Evolutionary conservation across 495 filamentous ascomycete genomes (phyloP).

Genomic region (Penicillium dipodomyicola): DNA sequence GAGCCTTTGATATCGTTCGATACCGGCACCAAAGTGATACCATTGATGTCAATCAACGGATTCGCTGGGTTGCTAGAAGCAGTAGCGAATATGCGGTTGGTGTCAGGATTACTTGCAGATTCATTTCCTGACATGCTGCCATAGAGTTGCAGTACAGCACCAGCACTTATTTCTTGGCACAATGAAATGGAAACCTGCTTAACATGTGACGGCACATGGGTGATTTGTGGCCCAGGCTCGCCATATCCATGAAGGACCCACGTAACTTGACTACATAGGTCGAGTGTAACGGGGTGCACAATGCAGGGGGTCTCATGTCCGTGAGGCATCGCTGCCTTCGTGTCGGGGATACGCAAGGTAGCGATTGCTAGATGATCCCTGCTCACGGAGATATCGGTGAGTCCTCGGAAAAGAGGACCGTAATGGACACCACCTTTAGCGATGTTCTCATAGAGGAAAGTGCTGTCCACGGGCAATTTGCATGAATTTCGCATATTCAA

Average conservation of each 20-base stretch:
- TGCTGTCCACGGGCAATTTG: conserved; percentile 11
- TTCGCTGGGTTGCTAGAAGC: conserved; percentile 13
- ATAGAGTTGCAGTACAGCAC: conserved; percentile 25
- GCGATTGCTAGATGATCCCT: conserved; percentile 24
- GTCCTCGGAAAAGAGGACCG: conserved; percentile 35
- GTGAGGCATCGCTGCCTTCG: conserved; percentile 47
- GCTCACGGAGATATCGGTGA: conserved; percentile 28
- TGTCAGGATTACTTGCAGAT: conserved; percentile 33
- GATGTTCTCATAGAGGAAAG: conserved; percentile 26
- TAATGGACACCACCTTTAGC: conserved; percentile 32
- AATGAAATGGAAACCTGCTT: conserved; percentile 22
- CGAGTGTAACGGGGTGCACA: conserved; percentile 46
- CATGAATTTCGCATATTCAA: conserved; percentile 15
- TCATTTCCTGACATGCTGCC: conserved; percentile 26
- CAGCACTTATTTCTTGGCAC: conserved; percentile 12
- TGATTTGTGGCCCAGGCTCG: conserved; percentile 16
- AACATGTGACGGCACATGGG: conserved; percentile 24
- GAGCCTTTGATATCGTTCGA: conserved; percentile 19
- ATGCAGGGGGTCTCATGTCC: conserved; percentile 42
- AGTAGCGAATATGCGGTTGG: conserved; percentile 27
- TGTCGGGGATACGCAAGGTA: conserved; percentile 43
- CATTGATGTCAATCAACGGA: conserved; percentile 21
- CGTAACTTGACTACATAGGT: conserved; percentile 42
- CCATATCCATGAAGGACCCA: conserved; percentile 29
- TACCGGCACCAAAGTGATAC: conserved; percentile 22